Percentiles rank a stretch among this genome's conserved stretches.
Conservation (phyloP, 2,329 filamentous ascomycete species). For the Aspergillus amoenus region DNA sequence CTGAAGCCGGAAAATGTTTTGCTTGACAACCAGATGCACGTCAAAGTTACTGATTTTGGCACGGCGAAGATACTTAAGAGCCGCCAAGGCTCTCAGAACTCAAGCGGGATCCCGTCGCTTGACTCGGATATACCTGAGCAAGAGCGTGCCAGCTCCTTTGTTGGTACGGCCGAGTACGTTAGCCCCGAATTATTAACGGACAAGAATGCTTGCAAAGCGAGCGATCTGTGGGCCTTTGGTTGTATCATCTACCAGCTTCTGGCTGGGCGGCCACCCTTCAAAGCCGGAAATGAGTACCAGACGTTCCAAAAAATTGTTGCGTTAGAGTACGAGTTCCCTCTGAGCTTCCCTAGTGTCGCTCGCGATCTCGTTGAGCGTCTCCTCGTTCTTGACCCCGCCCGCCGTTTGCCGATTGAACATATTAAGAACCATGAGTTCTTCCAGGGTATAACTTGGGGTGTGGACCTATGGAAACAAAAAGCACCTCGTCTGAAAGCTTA, state of each 20-base stretch:
- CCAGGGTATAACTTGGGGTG: conserved; percentile 79
- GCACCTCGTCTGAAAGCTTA: conserved; percentile 85
- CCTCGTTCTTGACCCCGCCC: conserved; percentile 81
- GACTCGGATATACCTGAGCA: conserved; percentile 61
- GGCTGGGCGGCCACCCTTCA: conserved; percentile 95
- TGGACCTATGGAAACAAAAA: conserved; percentile 82
- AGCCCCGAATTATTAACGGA: conserved; percentile 95
- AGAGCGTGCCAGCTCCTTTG: conserved; percentile 85
- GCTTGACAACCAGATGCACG: conserved; percentile 91
- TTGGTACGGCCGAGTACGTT: conserved; percentile 96
- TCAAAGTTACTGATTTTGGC: conserved; percentile 98
- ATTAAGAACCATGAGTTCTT: conserved; percentile 98
- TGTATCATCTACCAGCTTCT: conserved; percentile 97
- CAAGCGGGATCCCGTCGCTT: conserved; percentile 47
- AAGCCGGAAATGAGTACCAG: conserved; percentile 90
- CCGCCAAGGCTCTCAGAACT: conserved; percentile 46
- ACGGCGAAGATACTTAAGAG: conserved; percentile 87
- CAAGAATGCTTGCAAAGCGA: conserved; percentile 96
- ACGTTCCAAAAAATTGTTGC: conserved; percentile 98
- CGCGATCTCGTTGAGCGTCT: conserved; percentile 87
- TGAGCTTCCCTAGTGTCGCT: conserved; percentile 81
- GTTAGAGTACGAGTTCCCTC: conserved; percentile 89
- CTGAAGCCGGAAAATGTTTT: conserved; percentile 97
- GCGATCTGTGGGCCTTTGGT: conserved; percentile 96
- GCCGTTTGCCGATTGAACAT: conserved; percentile 86